Conservation (phyloP, 2,329 filamentous ascomycete genomes). For the Didymella sp. region DNA sequence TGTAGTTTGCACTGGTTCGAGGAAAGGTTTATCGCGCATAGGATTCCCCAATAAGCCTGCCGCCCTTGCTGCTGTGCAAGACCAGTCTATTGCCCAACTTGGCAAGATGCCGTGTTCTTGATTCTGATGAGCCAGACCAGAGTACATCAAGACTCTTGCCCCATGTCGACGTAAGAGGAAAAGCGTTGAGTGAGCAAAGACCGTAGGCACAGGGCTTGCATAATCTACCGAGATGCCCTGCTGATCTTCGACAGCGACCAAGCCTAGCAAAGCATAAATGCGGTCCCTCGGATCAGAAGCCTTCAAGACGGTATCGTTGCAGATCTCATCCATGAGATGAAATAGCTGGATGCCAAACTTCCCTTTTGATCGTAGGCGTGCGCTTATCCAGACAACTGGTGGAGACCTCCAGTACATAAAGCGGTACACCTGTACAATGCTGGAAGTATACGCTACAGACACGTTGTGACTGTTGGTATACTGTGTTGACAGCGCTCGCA, state of each 20-base stretch:
- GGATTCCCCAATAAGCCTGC: background rate
- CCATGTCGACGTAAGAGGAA: background rate
- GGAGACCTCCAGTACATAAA: background rate
- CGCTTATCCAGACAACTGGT: background rate
- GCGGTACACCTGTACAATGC: background rate
- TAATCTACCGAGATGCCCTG: background rate
- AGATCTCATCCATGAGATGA: background rate
- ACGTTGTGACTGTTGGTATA: background rate
- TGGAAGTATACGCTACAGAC: background rate
- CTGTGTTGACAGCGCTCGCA: background rate
- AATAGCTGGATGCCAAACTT: background rate
- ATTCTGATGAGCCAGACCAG: background rate
- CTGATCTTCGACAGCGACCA: background rate
- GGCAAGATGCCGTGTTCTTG: background rate
- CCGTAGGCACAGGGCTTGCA: background rate
- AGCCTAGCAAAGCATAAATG: background rate
- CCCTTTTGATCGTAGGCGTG: background rate
- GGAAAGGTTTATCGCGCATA: background rate
- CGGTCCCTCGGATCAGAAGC: background rate
- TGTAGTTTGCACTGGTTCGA: background rate
- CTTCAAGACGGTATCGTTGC: background rate
- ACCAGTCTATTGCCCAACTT: slow-evolving; percentile 1
- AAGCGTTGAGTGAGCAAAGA: background rate
- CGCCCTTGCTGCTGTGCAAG: background rate
- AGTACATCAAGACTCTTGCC: background rate